These are phyloP conservation scores for Cerrena zonata DNA, from an alignment of 1,284 basidiomycete species.

Conservation along the genomic window DNA sequence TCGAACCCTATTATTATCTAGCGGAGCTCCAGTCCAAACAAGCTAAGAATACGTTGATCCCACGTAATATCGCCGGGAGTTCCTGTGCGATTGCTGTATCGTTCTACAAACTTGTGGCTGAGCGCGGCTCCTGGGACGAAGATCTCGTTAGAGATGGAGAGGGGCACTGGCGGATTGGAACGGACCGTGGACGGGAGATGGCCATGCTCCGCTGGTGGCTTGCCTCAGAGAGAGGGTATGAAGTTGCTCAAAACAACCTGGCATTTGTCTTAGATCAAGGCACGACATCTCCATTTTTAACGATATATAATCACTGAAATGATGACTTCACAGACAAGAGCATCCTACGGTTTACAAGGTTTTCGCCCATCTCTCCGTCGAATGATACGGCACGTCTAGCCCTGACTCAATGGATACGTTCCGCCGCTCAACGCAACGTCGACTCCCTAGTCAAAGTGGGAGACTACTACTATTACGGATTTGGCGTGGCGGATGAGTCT, in stretches of 20 bases:
- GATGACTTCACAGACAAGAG: constrained; percentile 54
- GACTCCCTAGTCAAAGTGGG: constrained; percentile 95
- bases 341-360: constrained; percentile 61
- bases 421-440: constrained; percentile 88
- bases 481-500: constrained; percentile 66
- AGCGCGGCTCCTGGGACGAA: constrained; percentile 83
- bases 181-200: constrained; percentile 60
- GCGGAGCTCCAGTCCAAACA: constrained; percentile 70
- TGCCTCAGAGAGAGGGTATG: constrained; percentile 86
- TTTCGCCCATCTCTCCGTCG: constrained; percentile 62
- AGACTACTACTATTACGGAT: constrained; percentile 89
- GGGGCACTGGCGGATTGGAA: constrained; percentile 68
- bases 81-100: constrained; percentile 83
- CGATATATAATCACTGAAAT: no score
- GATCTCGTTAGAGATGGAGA: constrained; percentile 83
- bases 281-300: constrained; percentile 28
- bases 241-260: constrained; percentile 92
- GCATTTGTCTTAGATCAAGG: constrained; percentile 90
- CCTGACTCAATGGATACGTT: constrained; percentile 89
- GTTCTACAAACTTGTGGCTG: constrained; percentile 84
- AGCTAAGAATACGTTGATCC: constrained; percentile 40
- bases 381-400: constrained; percentile 79
- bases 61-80: constrained; percentile 47
- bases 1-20: constrained; percentile 89
- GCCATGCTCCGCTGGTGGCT: constrained; percentile 92